Evolutionary conservation across 225 moss, liverwort and hornwort species (phyloP).

Genomic region (Physcomitrellopsis africana): DNA sequence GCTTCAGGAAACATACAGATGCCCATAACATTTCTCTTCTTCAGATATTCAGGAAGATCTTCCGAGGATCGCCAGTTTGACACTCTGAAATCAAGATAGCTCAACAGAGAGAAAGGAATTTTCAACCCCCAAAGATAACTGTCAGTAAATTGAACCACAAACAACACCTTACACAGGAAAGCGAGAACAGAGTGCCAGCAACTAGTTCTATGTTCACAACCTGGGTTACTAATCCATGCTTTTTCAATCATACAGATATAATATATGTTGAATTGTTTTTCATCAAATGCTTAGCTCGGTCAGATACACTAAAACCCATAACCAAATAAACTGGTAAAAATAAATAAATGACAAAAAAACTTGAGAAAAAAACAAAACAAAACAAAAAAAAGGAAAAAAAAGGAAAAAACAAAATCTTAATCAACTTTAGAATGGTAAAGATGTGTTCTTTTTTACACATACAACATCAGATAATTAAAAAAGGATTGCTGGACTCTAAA

Average conservation of each 20-base stretch:
- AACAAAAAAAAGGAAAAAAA: too few relatives aligned
- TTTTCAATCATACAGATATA: background rate
- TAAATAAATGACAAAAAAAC: too few relatives aligned
- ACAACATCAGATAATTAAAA: background rate
- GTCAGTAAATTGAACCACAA: background rate
- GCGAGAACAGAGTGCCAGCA: background rate
- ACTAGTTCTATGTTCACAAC: background rate
- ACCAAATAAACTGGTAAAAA: too few relatives aligned
- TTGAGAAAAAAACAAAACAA: too few relatives aligned
- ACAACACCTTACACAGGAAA: background rate
- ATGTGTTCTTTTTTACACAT: background rate
- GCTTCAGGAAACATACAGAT: constrained; percentile 67
- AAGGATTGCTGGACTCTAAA: background rate
- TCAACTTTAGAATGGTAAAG: background rate
- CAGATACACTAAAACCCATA: constrained; percentile 5
- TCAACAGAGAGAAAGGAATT: too few relatives aligned
- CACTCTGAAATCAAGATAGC: constrained; percentile 54
- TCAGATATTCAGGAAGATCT: constrained; percentile 77
- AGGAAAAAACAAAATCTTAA: too few relatives aligned
- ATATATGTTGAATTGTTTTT: background rate
- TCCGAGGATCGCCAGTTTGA: constrained; percentile 93
- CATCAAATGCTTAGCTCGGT: background rate
- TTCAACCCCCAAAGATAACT: too few relatives aligned
- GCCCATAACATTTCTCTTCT: constrained; percentile 87
- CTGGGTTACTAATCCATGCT: background rate